phyloP scores from a whole-genome alignment of 768 basidiomycete genomes.

The Udeniomyces megalosporus region DNA sequence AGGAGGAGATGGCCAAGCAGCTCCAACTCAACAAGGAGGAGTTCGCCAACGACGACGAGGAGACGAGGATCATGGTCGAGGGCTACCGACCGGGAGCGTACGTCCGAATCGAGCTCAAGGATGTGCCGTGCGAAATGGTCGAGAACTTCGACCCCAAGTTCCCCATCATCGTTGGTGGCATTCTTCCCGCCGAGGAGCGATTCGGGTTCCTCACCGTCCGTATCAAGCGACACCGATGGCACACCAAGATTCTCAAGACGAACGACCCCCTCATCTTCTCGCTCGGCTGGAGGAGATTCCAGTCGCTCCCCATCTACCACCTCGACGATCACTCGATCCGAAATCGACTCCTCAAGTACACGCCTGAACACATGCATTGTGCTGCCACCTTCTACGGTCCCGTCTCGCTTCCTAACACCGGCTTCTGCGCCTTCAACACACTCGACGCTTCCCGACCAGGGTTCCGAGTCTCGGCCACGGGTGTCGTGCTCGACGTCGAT shows the following conservation, averaged over 20 bases:
- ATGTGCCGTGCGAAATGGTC: conserved; percentile 79
- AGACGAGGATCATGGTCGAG: conserved; percentile 67
- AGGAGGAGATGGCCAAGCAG: conserved; percentile 77
- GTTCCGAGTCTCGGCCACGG: conserved; percentile 83
- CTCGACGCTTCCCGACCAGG: conserved; percentile 48
- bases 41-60: conserved; percentile 60
- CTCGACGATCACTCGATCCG: conserved; percentile 95
- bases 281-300: conserved; percentile 95
- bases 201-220: conserved; percentile 90
- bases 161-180: conserved; percentile 81
- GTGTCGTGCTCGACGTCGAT: conserved; percentile 86
- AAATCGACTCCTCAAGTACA: conserved; percentile 99
- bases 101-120: conserved; percentile 70
- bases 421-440: conserved; percentile 93
- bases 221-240: conserved; percentile 94
- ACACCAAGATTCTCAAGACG: conserved; percentile 73
- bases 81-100: conserved; percentile 82
- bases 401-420: conserved; percentile 76
- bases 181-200: conserved; percentile 73
- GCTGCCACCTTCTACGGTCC: conserved; percentile 96
- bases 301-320: conserved; percentile 84
- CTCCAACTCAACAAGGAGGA: conserved; percentile 67
- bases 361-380: conserved; percentile 99
- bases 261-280: conserved; percentile 94
- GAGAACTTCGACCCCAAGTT: conserved; percentile 82